Conservation (phyloP, 495 filamentous ascomycete species). For the Neurospora sp. region DNA sequence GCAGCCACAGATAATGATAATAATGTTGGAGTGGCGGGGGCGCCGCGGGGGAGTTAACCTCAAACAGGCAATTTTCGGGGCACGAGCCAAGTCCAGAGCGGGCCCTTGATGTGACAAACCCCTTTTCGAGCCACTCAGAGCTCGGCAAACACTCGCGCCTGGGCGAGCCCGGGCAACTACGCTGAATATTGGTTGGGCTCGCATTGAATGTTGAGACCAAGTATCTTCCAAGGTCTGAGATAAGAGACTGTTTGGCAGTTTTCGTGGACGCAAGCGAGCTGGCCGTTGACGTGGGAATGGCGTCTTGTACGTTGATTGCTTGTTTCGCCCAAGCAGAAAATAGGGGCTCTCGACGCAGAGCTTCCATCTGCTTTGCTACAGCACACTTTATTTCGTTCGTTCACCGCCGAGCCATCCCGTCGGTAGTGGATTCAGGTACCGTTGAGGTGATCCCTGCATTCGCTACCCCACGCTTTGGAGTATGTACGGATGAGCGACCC, state of each 20-base stretch:
- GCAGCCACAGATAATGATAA: background rate
- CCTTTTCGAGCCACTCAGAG: background rate
- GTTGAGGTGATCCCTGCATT: background rate
- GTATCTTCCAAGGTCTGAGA: background rate
- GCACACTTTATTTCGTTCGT: background rate
- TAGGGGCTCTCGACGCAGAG: background rate
- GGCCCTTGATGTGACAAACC: background rate
- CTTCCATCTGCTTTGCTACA: background rate
- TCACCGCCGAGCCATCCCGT: background rate
- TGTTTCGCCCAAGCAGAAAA: background rate
- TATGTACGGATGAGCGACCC: background rate
- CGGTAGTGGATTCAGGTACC: background rate
- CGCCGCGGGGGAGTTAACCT: background rate
- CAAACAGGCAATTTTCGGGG: background rate
- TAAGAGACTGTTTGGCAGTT: background rate
- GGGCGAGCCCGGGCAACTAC: background rate
- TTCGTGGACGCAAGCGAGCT: background rate
- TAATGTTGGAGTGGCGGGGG: background rate
- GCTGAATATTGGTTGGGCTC: background rate
- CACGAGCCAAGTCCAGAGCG: background rate
- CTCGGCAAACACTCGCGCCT: background rate
- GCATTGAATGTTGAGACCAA: background rate
- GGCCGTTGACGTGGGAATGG: background rate
- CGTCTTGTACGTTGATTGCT: background rate
- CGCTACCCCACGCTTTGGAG: background rate